Base-by-base conservation (phyloP, 331 rosid genomes). In the Quercus lobata region DNA sequence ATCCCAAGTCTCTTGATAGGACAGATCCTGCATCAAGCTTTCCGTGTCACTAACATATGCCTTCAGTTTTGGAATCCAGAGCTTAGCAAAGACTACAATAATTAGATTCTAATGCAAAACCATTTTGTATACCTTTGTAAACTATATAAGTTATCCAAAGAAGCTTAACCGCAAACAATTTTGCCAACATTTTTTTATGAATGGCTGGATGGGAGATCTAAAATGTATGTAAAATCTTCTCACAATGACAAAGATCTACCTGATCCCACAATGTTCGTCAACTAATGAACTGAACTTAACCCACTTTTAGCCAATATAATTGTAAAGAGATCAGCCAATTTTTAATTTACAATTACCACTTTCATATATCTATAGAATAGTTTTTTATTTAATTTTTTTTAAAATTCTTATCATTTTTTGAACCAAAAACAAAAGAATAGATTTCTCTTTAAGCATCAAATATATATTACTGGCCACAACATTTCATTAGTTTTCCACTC, bases 41-140 rank as follows among this genome's bases (percentile, higher is more conserved):
- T 95, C 99, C 4, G 97, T 83, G 85, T 95, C 99, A 79, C 99
- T 91, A 80, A 95, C 86, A 91, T 89, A 95, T 30, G 99, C 97
- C 97, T 92, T 95, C 97, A 92, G 91, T 89, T 95, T 92, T 74
- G 99, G 97, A 87, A 95, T 95, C 99, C 91, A 95, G 89, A 92
- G 90, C 96, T 95, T 95, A 91, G 88, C 92, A 85, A 88, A 79
- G 76, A 80, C 85, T 73, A 89, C 80, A 77, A 81, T 80, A 89
- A 84, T 92, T 80, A 90, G 86, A 83, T 81, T 81, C 75, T 66
- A 73, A 76, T 78, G 55, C 54, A 83, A n/a, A 53, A 61, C 53
- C 58, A 71, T 61, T 57, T 78, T 68, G 78, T 78, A 75, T 76
- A 69, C 68, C 54, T 73, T 24, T 74, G 69, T 53, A 71, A 76